Percentiles rank a stretch among this genome's conserved stretches.
Evolutionary conservation across 768 basidiomycete species (phyloP).

Genomic region (Rhizopogon roseolus): DNA sequence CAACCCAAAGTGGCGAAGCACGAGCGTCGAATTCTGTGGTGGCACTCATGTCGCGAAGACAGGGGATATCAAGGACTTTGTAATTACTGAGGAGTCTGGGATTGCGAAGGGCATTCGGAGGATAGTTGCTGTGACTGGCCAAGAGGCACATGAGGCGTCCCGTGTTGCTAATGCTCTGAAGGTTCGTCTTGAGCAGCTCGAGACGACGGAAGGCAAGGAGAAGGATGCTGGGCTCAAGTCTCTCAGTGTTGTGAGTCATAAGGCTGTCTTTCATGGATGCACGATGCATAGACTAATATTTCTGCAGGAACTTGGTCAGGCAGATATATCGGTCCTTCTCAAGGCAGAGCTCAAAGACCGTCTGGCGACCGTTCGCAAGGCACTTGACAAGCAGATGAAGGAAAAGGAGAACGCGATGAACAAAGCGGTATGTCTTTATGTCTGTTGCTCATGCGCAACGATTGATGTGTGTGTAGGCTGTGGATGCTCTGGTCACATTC

Average conservation of each 20-base stretch:
- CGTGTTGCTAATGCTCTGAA: constrained; percentile 62
- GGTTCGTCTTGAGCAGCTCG: constrained; percentile 57
- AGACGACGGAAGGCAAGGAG: constrained; percentile 60
- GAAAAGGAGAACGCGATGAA: constrained; percentile 72
- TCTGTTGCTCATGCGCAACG: not conserved
- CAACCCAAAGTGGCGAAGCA: constrained; percentile 86
- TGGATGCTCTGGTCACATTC: constrained; percentile 62
- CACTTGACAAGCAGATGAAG: constrained; percentile 80
- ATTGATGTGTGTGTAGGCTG: constrained; percentile 42
- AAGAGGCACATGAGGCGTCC: constrained; percentile 83
- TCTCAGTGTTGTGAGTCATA: constrained; percentile 58
- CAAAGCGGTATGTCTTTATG: constrained; percentile 55
- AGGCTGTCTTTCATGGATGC: not conserved
- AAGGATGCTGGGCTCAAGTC: constrained; percentile 88
- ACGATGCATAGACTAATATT: not conserved
- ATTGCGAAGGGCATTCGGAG: constrained; percentile 98
- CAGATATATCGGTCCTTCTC: constrained; percentile 81
- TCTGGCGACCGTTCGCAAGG: constrained; percentile 66
- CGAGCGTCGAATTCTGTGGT: constrained; percentile 97
- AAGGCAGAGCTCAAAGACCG: constrained; percentile 80
- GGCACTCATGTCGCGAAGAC: constrained; percentile 99
- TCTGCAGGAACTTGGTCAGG: constrained; percentile 77
- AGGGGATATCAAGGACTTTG: constrained; percentile 94
- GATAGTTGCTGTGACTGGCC: constrained; percentile 90
- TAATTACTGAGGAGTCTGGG: constrained; percentile 92